Percentiles rank a stretch among this genome's conserved stretches.
These are phyloP conservation scores for Colletotrichum tamarilloi DNA, from an alignment of 2,329 filamentous ascomycete species.

Conservation along the genomic window DNA sequence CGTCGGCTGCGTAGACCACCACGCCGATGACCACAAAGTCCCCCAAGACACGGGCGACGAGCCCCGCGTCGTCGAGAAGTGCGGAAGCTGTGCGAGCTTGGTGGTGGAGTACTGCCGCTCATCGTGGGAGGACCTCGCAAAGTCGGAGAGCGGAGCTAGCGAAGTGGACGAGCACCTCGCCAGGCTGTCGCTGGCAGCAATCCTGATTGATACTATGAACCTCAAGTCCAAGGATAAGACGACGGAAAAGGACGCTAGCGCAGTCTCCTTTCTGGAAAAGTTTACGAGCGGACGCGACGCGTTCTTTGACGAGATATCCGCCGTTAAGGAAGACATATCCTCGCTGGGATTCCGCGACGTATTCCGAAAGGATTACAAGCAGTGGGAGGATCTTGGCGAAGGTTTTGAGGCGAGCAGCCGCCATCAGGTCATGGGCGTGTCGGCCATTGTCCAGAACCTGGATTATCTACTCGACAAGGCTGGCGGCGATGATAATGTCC, in stretches of 20 bases:
- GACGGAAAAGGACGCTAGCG: constrained; percentile 68
- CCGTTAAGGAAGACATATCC: constrained; percentile 76
- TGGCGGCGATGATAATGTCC: constrained; percentile 49
- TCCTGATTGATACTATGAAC: constrained; percentile 79
- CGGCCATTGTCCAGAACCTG: constrained; percentile 71
- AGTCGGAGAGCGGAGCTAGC: constrained; percentile 35
- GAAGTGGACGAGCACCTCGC: constrained; percentile 69
- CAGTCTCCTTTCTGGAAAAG: constrained; percentile 69
- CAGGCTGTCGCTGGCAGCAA: constrained; percentile 73
- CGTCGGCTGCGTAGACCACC: constrained; percentile 80
- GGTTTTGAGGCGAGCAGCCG: neutral
- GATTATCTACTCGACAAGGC: constrained; percentile 68
- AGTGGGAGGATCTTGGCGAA: constrained; percentile 71
- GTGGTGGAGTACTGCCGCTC: constrained; percentile 69
- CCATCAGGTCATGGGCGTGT: constrained; percentile 67
- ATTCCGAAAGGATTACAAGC: constrained; percentile 86
- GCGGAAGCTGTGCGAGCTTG: constrained; percentile 80
- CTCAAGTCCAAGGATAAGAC: constrained; percentile 73
- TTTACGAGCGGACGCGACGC: constrained; percentile 55
- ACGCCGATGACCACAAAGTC: constrained; percentile 75
- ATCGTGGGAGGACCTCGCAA: constrained; percentile 67
- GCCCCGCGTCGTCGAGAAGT: constrained; percentile 71
- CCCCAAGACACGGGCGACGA: constrained; percentile 54
- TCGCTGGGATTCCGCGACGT: constrained; percentile 72
- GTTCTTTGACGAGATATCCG: constrained; percentile 70